Conservation (phyloP, 2,329 filamentous ascomycete genomes). For the Davidsoniella virescens region DNA sequence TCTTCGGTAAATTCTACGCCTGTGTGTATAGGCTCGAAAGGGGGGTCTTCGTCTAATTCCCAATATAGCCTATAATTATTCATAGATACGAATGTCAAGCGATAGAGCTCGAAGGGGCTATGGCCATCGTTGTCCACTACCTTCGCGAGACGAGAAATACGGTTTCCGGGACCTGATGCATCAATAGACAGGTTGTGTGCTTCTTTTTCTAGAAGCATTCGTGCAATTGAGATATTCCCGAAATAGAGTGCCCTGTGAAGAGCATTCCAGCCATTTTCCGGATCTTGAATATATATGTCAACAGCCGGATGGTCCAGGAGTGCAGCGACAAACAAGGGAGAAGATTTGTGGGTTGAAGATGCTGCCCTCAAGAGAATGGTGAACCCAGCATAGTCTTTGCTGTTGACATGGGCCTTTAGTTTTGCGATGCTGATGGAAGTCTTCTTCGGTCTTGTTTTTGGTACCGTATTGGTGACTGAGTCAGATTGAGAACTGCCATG, state of each 20-base stretch:
- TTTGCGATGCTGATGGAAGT: conserved; percentile 26
- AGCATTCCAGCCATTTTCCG: conserved; percentile 90
- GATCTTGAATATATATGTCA: conserved; percentile 75
- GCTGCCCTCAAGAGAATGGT: conserved; percentile 75
- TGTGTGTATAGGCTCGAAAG: too few species aligned
- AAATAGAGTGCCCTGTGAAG: conserved; percentile 81
- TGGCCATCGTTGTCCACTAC: conserved; percentile 92
- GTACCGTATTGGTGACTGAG: not conserved
- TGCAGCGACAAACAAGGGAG: conserved; percentile 58
- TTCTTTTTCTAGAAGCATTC: conserved; percentile 66
- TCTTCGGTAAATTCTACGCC: too few species aligned
- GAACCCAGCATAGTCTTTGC: conserved; percentile 63
- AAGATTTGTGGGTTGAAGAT: conserved; percentile 53
- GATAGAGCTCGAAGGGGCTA: conserved; percentile 86
- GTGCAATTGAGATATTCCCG: conserved; percentile 75
- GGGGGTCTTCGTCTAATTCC: too few species aligned
- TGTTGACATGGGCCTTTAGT: conserved; percentile 60
- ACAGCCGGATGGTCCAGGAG: conserved; percentile 68
- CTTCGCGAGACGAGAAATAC: conserved; percentile 66
- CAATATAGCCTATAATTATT: too few species aligned
- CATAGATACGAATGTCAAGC: conserved; percentile 37
- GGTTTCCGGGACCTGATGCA: conserved; percentile 35
- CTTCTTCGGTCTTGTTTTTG: conserved; percentile 32
- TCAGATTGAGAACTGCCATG: conserved; percentile 17
- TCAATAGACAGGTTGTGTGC: conserved; percentile 22